These are phyloP conservation scores for Orbilia ellipsospora DNA, from an alignment of 2,329 filamentous ascomycete genomes.

Conservation along the genomic window DNA sequence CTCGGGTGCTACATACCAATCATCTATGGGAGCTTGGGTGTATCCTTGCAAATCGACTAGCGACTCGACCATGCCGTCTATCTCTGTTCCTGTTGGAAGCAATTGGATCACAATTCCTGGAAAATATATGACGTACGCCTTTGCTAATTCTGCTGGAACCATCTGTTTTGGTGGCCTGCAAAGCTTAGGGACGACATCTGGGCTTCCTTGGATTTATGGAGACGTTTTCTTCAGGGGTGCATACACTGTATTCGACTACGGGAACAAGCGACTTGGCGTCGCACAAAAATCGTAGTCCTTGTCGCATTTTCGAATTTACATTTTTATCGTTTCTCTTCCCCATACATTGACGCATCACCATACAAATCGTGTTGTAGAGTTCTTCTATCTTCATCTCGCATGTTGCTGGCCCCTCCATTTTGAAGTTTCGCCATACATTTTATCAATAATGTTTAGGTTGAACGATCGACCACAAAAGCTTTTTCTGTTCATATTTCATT, in stretches of 20 bases:
- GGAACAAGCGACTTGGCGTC: constrained; percentile 72
- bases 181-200: constrained; percentile 31
- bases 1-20: constrained; percentile 61
- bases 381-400: too few relatives aligned
- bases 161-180: constrained; percentile 63
- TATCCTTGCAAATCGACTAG: constrained; percentile 61
- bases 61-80: constrained; percentile 61
- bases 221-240: constrained; percentile 91
- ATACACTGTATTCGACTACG: constrained; percentile 86
- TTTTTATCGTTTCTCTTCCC: background rate
- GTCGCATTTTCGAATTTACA: background rate
- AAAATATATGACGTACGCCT: constrained; percentile 62
- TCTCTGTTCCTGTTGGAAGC: constrained; percentile 61
- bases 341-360: too few relatives aligned
- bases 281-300: constrained; percentile 36
- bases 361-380: too few relatives aligned
- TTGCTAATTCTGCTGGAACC: constrained; percentile 53
- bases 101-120: constrained; percentile 61
- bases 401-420: too few relatives aligned
- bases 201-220: constrained; percentile 70
- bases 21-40: constrained; percentile 61
- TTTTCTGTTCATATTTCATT: too few relatives aligned
- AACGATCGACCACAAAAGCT: too few relatives aligned
- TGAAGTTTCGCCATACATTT: too few relatives aligned
- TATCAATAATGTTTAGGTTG: too few relatives aligned